phyloP scores from a whole-genome alignment of 2,329 filamentous ascomycete genomes.

The Aspergillus proliferans region DNA sequence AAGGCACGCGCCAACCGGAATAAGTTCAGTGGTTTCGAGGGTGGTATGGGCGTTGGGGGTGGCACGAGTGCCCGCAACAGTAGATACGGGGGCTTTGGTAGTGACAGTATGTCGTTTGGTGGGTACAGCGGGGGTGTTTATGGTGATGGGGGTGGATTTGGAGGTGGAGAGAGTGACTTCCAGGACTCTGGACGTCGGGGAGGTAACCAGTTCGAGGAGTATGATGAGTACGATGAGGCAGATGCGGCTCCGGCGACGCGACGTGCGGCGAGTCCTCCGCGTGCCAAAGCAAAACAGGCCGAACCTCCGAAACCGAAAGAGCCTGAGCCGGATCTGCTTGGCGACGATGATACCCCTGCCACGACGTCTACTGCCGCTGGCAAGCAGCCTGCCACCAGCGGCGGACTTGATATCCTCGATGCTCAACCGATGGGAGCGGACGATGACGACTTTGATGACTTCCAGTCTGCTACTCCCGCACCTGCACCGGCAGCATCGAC shows the following conservation, averaged over 20 bases:
- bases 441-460: conserved; percentile 96
- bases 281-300: conserved; percentile 52
- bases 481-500: conserved; percentile 27
- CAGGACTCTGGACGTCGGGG: conserved; percentile 53
- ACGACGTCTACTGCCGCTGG: conserved; percentile 37
- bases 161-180: conserved; percentile 69
- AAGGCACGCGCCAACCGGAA: conserved; percentile 85
- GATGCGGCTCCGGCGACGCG: conserved; percentile 48
- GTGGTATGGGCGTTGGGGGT: conserved; percentile 59
- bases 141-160: conserved; percentile 92
- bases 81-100: conserved; percentile 87
- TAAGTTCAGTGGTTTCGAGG: conserved; percentile 93
- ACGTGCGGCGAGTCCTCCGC: conserved; percentile 42
- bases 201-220: conserved; percentile 84
- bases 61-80: conserved; percentile 48
- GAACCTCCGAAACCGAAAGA: conserved; percentile 67
- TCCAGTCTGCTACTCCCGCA: conserved; percentile 71
- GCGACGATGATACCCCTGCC: conserved; percentile 62
- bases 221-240: conserved; percentile 90
- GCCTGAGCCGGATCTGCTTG: conserved; percentile 84
- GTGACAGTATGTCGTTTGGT: conserved; percentile 60
- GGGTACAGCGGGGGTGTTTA: conserved; percentile 72
- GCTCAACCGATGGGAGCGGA: conserved; percentile 49
- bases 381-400: conserved; percentile 39
- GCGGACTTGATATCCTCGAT: conserved; percentile 44